Evolutionary conservation across 192 early-diverging fungal genomes (phyloP), one percentile per base, ranked within the genome.

Genomic region (Rhizoclosmatium sp.): DNA sequence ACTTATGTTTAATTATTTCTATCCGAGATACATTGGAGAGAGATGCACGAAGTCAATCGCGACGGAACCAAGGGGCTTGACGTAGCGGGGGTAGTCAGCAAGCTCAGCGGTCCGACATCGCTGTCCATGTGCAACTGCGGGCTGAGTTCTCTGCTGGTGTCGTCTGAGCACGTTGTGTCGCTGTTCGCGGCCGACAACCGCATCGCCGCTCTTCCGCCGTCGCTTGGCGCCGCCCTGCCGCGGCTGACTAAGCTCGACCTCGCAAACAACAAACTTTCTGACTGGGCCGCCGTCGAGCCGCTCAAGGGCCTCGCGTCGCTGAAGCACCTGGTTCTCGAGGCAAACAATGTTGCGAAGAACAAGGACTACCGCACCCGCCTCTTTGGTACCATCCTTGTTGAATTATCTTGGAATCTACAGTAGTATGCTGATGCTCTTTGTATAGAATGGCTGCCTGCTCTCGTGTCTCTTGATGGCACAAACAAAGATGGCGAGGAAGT

Each of bases 121-220:
- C 12, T 69, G 16, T 46, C 42, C 14, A 31, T 47, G 42, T 69
- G 67, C 67, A 69, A 69, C 46, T 69, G 67, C 67, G 67, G 16
- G 16, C 40, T 69, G n/a, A 16, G 44, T 7, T 69, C 67, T 10
- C 67, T 69, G 16, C 2, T 2, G 12, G 21, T 39, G 16, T 40
- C 67, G 44, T 16, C 14, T 14, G 9, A 40, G 19, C 14, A 10
- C 31, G 46, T 40, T 31, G 47, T 46, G 44, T 31, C 19, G 14
- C 67, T 69, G 42, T 46, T 69, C 46, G 67, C 46, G 16, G 67
- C 67, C 40, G 67, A 69, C 67, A 69, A 69, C 67, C 67, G 67
- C 40, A 47, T 69, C 67, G 16, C 67, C n/a, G 40, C 67, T n/a
- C 40, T 69, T 9, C 54, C 54, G 9, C 44, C 14, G 44, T 69